These are phyloP conservation scores for Opeltia flavorubescens DNA, from an alignment of 495 filamentous ascomycete genomes.

Conservation along the genomic window DNA sequence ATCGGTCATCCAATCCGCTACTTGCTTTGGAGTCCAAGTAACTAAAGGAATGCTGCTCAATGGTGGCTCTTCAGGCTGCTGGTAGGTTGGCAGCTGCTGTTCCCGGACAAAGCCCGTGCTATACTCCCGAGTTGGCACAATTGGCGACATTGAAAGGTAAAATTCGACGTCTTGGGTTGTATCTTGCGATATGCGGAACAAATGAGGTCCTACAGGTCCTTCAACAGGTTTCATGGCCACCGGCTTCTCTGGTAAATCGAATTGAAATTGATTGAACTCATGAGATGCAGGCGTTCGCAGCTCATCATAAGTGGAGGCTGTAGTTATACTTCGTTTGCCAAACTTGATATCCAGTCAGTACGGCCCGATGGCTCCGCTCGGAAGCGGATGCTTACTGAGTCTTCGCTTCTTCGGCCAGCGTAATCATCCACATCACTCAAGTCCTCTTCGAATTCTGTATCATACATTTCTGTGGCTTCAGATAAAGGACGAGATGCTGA, in stretches of 20 bases:
- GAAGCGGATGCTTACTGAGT: constrained; percentile 40
- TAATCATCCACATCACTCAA: constrained; percentile 48
- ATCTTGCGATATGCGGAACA: constrained; percentile 56
- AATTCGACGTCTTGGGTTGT: constrained; percentile 39
- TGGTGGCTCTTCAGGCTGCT: constrained; percentile 26
- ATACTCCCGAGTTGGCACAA: constrained; percentile 14
- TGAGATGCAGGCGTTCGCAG: constrained; percentile 51
- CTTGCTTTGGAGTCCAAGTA: constrained; percentile 57
- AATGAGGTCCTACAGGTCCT: constrained; percentile 72
- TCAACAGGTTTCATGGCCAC: constrained; percentile 45
- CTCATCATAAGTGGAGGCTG: constrained; percentile 64
- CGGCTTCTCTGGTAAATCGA: constrained; percentile 25
- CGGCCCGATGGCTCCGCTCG: not conserved
- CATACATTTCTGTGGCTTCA: constrained; percentile 54
- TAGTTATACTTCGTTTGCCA: constrained; percentile 54
- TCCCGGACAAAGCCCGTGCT: constrained; percentile 5
- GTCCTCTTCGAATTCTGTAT: constrained; percentile 60
- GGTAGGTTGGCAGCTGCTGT: constrained; percentile 23
- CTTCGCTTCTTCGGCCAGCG: constrained; percentile 49
- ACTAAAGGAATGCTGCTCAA: constrained; percentile 27
- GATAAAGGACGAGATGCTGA: constrained; percentile 28
- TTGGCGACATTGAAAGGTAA: constrained; percentile 51
- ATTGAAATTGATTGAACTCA: constrained; percentile 28
- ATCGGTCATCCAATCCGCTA: constrained; percentile 66
- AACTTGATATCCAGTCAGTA: constrained; percentile 14